Evolutionary conservation across 805 yeast species (phyloP).

Genomic region (Yamadazyma sp.): DNA sequence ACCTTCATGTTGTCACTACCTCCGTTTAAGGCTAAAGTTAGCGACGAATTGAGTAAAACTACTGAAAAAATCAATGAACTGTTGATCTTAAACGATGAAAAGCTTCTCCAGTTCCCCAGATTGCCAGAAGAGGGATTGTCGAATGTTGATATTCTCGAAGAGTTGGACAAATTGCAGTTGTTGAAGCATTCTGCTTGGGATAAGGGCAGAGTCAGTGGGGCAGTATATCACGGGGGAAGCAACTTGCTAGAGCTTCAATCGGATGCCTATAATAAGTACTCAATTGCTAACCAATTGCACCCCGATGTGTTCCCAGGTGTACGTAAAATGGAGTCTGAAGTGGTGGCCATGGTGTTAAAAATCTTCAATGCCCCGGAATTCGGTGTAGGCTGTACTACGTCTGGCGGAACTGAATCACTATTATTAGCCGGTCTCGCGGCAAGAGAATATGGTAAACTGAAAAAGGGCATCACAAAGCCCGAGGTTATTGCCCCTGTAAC

Average conservation of each 20-base stretch:
- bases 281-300: conserved; percentile 91
- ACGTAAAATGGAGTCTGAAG: conserved; percentile 94
- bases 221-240: conserved; percentile 94
- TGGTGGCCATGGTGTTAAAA: conserved; percentile 83
- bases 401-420: conserved; percentile 95
- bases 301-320: conserved; percentile 98
- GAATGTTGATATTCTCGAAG: conserved; percentile 44
- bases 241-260: conserved; percentile 74
- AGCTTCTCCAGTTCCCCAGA: conserved; percentile 41
- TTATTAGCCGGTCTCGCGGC: conserved; percentile 87
- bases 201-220: conserved; percentile 86
- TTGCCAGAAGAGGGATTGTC: conserved; percentile 65
- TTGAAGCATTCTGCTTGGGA: conserved; percentile 79
- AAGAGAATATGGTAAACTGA: conserved; percentile 63
- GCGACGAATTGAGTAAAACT: conserved; percentile 54
- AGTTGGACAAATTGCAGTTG: conserved; percentile 49
- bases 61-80: conserved; percentile 51
- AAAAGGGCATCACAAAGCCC: conserved; percentile 61
- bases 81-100: conserved; percentile 54
- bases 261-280: conserved; percentile 68
- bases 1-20: conserved; percentile 47
- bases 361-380: conserved; percentile 74
- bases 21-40: conserved; percentile 53
- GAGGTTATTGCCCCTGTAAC: conserved; percentile 89
- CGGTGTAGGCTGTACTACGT: conserved; percentile 72